phyloP scores from a whole-genome alignment of 2,329 filamentous ascomycete species.

The Ceratocystis albifundus region DNA sequence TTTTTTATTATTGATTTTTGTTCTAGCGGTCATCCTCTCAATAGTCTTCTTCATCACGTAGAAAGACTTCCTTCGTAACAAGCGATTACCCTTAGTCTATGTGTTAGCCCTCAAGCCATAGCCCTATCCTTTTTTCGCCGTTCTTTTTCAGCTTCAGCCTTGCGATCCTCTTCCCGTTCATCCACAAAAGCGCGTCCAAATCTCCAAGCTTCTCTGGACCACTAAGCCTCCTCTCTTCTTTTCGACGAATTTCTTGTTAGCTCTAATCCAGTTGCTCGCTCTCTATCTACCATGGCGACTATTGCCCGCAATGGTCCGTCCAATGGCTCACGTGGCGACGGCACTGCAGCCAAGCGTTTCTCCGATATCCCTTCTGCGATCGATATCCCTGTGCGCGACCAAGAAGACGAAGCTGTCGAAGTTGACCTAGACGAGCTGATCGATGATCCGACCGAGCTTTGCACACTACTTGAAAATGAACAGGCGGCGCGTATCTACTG shows the following conservation, averaged over 20 bases:
- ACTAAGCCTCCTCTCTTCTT: neutral
- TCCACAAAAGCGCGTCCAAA: neutral
- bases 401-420: constrained; percentile 69
- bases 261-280: neutral
- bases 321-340: constrained; percentile 32
- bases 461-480: constrained; percentile 89
- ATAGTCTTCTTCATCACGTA: neutral
- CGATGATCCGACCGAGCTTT: constrained; percentile 90
- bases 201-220: neutral
- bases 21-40: neutral
- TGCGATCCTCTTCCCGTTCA: neutral
- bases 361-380: constrained; percentile 54
- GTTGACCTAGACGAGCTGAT: constrained; percentile 83
- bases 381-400: constrained; percentile 54
- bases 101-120: neutral
- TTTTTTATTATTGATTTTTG: neutral
- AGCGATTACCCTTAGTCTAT: neutral
- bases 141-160: constrained; percentile 14
- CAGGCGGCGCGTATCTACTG: constrained; percentile 82
- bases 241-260: neutral
- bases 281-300: constrained; percentile 16
- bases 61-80: neutral
- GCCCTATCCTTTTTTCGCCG: neutral
- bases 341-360: constrained; percentile 45
- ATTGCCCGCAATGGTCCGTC: constrained; percentile 33